Evolutionary conservation across 805 yeast genomes (phyloP).

Genomic region (Metschnikowia lachancei): DNA sequence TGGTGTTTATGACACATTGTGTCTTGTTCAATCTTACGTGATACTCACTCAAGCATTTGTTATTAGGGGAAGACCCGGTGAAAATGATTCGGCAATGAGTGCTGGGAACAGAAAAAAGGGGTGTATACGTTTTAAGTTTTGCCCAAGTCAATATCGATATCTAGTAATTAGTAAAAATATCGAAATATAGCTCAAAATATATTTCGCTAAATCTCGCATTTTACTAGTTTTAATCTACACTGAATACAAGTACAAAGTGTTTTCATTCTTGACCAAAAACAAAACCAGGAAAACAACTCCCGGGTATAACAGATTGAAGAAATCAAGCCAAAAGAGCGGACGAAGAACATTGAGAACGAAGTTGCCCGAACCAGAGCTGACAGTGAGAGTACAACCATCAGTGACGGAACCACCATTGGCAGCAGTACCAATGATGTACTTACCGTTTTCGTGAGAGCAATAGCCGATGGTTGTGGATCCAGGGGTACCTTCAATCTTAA

Average conservation of each 20-base stretch:
- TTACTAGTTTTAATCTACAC: too few species aligned
- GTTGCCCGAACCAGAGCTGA: conserved; percentile 19
- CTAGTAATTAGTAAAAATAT: too few species aligned
- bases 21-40: too few species aligned
- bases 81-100: too few species aligned
- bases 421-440: conserved; percentile 19
- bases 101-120: too few species aligned
- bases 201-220: too few species aligned
- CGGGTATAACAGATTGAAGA: conserved; percentile 13
- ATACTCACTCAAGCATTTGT: too few species aligned
- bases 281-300: conserved; percentile 1
- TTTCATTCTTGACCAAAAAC: background rate
- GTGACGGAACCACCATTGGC: conserved; percentile 17
- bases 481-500: conserved; percentile 36
- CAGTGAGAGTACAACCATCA: conserved; percentile 22
- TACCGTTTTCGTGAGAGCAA: conserved; percentile 19
- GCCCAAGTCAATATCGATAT: too few species aligned
- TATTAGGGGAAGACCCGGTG: too few species aligned
- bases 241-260: conserved; percentile 4
- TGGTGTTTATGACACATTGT: too few species aligned
- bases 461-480: conserved; percentile 20
- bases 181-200: too few species aligned
- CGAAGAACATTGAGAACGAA: conserved; percentile 6
- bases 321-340: conserved; percentile 9
- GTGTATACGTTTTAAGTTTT: too few species aligned